Conservation (phyloP, 108 stramenopile species). For the Skeletonema marinoi region DNA sequence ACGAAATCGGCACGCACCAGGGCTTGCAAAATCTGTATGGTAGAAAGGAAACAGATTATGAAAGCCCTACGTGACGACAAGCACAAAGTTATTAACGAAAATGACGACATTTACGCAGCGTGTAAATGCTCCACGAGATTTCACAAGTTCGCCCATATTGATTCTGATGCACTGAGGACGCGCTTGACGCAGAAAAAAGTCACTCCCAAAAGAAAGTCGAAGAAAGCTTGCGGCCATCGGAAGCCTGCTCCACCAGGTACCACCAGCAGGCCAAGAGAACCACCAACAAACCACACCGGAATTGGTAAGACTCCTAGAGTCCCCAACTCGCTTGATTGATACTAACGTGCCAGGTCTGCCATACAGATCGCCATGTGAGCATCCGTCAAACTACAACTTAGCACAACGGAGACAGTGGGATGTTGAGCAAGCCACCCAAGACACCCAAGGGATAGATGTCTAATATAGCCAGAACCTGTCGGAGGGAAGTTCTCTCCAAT, state of each 20-base stretch:
- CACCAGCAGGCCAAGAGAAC: too few species aligned
- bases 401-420: too few species aligned
- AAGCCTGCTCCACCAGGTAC: too few species aligned
- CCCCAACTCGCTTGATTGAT: too few species aligned
- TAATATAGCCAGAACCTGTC: too few species aligned
- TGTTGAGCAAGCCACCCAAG: too few species aligned
- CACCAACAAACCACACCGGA: too few species aligned
- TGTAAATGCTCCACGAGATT: background rate
- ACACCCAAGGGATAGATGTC: too few species aligned
- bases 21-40: background rate
- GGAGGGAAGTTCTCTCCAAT: too few species aligned
- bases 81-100: background rate
- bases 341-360: too few species aligned
- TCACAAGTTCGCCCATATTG: background rate
- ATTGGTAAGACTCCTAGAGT: background rate
- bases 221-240: background rate
- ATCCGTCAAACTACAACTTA: too few species aligned
- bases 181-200: constrained; percentile 2
- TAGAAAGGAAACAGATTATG: background rate
- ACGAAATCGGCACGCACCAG: background rate
- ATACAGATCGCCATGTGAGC: too few species aligned
- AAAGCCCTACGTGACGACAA: background rate
- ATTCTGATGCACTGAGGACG: background rate
- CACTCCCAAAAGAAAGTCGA: background rate
- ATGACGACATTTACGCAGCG: background rate